These are phyloP conservation scores for Hygrocybe coccinea DNA, from an alignment of 768 basidiomycete species.

Conservation along the genomic window DNA sequence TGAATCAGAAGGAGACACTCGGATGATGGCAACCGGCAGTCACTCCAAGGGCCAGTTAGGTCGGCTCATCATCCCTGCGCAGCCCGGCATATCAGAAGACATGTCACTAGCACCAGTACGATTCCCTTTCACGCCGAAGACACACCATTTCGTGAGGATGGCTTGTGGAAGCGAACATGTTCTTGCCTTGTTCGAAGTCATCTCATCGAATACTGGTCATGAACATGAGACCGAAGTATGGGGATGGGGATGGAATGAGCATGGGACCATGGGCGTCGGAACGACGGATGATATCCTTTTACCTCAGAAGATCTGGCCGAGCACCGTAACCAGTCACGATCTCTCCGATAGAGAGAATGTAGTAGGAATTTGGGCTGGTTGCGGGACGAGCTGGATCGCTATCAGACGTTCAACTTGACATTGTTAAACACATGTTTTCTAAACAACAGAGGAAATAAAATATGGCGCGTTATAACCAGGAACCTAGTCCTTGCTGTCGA, in stretches of 20 bases:
- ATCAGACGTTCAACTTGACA: slow-evolving; percentile 1
- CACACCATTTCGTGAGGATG: slow-evolving; percentile 29
- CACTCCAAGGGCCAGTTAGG: slow-evolving; percentile 69
- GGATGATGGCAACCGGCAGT: slow-evolving; percentile 46
- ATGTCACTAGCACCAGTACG: slow-evolving; percentile 24
- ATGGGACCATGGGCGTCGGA: slow-evolving; percentile 83
- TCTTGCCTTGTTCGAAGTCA: slow-evolving; percentile 36
- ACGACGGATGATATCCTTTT: slow-evolving; percentile 47
- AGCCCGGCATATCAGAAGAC: slow-evolving; percentile 9
- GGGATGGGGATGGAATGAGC: slow-evolving; percentile 99
- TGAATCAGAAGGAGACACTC: slow-evolving; percentile 14
- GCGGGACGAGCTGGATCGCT: slow-evolving; percentile 46
- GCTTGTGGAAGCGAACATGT: slow-evolving; percentile 87
- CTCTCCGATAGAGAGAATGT: slow-evolving; percentile 9
- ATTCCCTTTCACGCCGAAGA: slow-evolving; percentile 23
- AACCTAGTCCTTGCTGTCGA: slow-evolving; percentile 51
- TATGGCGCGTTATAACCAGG: slow-evolving; percentile 3
- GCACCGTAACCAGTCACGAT: slow-evolving; percentile 1
- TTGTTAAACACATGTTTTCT: neutral
- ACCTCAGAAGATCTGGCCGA: slow-evolving; percentile 55
- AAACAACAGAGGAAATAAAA: neutral
- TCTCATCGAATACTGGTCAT: neutral
- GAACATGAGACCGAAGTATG: slow-evolving; percentile 43
- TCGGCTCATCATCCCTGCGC: slow-evolving; percentile 25
- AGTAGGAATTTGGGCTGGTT: slow-evolving; percentile 38